Evolutionary conservation across 202 grass and related monocot genomes (phyloP).

Genomic region (Bolboschoenoplectus hybrid): DNA sequence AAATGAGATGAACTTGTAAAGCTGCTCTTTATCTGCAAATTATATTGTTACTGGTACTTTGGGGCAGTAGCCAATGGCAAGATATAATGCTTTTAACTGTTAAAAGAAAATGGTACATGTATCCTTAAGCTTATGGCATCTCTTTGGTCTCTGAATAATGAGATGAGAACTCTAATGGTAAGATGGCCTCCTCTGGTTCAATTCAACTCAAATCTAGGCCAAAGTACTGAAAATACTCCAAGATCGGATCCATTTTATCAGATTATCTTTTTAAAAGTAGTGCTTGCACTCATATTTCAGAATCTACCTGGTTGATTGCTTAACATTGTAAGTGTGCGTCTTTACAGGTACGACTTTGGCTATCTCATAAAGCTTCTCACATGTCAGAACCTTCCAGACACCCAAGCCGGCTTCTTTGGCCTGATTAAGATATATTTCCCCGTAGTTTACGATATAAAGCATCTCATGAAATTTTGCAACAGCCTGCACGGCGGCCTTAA

Average conservation of each 20-base stretch:
- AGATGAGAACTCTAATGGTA: not conserved
- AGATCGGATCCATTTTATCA: not conserved
- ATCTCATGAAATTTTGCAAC: conserved; percentile 98
- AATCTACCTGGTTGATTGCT: not conserved
- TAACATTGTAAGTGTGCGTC: not conserved
- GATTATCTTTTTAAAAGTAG: no score
- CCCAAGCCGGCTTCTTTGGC: conserved; percentile 70
- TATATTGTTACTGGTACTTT: not conserved
- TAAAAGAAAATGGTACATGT: not conserved
- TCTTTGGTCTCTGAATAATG: not conserved
- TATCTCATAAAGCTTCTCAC: conserved; percentile 95
- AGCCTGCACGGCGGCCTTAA: conserved; percentile 91
- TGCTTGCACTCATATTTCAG: not conserved
- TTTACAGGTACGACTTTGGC: conserved; percentile 73
- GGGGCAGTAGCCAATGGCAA: not conserved
- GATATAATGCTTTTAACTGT: not conserved
- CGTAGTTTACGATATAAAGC: conserved; percentile 87
- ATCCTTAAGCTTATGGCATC: not conserved
- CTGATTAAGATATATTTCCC: conserved; percentile 95
- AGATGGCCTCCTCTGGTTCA: not conserved
- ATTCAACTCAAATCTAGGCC: not conserved
- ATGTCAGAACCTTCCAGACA: conserved; percentile 73
- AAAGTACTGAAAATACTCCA: not conserved
- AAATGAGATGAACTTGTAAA: not conserved
- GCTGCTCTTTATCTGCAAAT: not conserved